These are phyloP conservation scores for Eustoma russellianum DNA, from an alignment of 257 asterid species.

Conservation along the genomic window DNA sequence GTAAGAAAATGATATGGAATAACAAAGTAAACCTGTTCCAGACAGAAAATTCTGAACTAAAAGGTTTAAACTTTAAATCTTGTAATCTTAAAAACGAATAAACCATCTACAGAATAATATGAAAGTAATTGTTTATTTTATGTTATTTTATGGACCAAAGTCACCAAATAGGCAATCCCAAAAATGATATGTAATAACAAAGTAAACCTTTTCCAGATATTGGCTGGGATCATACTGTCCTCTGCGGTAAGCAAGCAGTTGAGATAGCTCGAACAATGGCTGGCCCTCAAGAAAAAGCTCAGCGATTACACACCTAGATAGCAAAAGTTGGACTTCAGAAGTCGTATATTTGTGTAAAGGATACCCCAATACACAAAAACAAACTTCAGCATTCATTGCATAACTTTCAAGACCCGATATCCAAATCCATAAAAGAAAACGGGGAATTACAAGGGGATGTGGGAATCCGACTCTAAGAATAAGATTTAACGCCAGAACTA, in stretches of 20 bases:
- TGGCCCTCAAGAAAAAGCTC: slow-evolving; percentile 99
- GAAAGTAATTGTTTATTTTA: too few species aligned
- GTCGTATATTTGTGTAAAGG: slow-evolving; percentile 8
- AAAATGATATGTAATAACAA: too few species aligned
- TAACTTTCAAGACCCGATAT: neutral
- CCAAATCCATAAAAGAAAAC: neutral
- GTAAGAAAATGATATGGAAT: slow-evolving; percentile 6
- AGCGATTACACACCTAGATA: slow-evolving; percentile 90
- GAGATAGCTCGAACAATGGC: slow-evolving; percentile 93
- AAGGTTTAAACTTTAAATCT: too few species aligned
- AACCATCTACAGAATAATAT: too few species aligned
- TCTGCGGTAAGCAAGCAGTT: slow-evolving; percentile 95
- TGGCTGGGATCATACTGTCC: slow-evolving; percentile 98
- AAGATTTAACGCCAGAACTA: too few species aligned
- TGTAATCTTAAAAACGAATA: too few species aligned
- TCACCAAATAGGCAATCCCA: too few species aligned
- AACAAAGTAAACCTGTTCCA: too few species aligned
- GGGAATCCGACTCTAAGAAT: too few species aligned
- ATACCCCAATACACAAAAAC: neutral
- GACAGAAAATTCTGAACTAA: too few species aligned
- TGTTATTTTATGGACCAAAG: too few species aligned
- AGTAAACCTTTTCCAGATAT: slow-evolving; percentile 76
- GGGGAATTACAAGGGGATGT: too few species aligned
- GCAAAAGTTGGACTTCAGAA: slow-evolving; percentile 12
- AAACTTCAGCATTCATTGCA: neutral